phyloP scores from a whole-genome alignment of 2,329 filamentous ascomycete genomes.

The Fusarium sp. region DNA sequence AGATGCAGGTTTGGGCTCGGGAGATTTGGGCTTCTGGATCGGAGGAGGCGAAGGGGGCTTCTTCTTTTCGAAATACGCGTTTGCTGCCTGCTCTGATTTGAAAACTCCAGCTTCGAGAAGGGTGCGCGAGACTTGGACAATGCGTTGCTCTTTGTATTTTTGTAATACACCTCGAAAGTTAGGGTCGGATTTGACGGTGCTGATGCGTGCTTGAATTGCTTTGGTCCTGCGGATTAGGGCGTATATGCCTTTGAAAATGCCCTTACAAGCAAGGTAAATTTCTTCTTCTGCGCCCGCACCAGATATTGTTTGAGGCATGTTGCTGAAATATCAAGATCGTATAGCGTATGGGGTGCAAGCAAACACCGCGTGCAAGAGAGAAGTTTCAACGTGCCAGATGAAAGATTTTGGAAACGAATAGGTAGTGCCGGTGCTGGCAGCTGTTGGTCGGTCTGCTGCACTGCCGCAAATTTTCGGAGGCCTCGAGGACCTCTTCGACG shows the following conservation, averaged over 20 bases:
- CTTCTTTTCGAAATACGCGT: neutral
- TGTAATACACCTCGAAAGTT: neutral
- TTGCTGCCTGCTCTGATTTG: neutral
- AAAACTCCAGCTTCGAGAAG: neutral
- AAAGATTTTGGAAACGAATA: neutral
- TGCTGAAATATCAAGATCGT: no score
- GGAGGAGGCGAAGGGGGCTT: neutral
- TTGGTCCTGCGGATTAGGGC: neutral
- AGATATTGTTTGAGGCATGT: neutral
- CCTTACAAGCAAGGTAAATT: slow-evolving; percentile 1
- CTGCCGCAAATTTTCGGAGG: slow-evolving; percentile 1
- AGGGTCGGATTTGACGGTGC: neutral
- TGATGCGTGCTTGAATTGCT: neutral
- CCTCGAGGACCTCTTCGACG: neutral
- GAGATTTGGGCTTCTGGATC: neutral
- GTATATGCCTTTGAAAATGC: neutral
- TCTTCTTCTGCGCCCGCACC: neutral
- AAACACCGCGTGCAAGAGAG: neutral
- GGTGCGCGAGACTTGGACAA: neutral
- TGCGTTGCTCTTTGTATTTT: neutral
- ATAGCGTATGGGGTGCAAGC: no score
- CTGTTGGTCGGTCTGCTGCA: slow-evolving; percentile 12
- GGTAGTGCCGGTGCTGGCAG: neutral
- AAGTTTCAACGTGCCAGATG: neutral
- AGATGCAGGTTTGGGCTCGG: no score